These are phyloP conservation scores for Catunica adiposa DNA, from an alignment of 2,329 filamentous ascomycete species.

Conservation along the genomic window DNA sequence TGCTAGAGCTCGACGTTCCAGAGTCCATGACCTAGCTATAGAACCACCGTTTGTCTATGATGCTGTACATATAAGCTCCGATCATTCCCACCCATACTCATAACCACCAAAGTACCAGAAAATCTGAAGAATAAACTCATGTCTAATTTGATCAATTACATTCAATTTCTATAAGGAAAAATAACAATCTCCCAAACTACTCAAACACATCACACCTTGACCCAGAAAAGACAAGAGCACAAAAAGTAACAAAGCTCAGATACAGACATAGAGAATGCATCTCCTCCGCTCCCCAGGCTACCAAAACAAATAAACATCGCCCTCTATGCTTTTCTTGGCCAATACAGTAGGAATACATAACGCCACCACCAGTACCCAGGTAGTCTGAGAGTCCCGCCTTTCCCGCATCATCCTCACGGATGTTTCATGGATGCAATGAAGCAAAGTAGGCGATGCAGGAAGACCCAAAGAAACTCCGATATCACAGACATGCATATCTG, in stretches of 20 bases:
- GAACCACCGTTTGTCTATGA: no score
- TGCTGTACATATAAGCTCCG: no score
- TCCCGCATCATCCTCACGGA: no score
- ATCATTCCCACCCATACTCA: no score
- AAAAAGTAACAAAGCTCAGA: conserved; percentile 1
- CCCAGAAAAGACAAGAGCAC: conserved; percentile 3
- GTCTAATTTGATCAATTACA: neutral
- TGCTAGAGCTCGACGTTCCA: no score
- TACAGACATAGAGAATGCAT: neutral
- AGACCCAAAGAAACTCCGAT: neutral
- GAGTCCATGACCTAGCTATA: no score
- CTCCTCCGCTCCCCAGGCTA: neutral
- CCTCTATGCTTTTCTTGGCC: conserved; percentile 9
- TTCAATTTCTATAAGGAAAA: neutral
- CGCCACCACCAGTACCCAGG: conserved; percentile 2
- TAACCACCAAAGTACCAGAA: no score
- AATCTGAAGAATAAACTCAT: neutral
- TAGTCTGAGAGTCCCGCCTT: neutral
- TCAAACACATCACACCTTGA: neutral
- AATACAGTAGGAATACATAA: conserved; percentile 14
- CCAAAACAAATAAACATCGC: conserved; percentile 8
- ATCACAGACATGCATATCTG: neutral
- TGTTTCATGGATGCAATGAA: no score
- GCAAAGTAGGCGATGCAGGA: no score
- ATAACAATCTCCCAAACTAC: neutral